These are phyloP conservation scores for Letharia columbiana DNA, from an alignment of 495 filamentous ascomycete species.

Conservation along the genomic window DNA sequence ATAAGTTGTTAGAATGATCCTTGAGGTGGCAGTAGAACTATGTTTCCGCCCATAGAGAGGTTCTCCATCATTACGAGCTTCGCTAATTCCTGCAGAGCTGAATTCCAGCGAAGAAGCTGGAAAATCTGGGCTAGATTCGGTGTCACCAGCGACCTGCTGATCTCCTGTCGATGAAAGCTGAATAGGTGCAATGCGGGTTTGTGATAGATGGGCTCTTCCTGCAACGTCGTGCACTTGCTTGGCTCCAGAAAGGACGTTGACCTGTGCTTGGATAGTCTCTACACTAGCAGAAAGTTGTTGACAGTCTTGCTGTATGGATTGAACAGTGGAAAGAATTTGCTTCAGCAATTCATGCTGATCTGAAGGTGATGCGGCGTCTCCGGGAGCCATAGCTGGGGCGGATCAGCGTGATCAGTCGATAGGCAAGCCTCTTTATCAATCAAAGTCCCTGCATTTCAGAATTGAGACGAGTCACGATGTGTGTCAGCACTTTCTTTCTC, in stretches of 20 bases:
- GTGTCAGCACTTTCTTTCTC: too few relatives aligned
- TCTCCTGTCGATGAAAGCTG: neutral
- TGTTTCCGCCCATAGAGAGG: slow-evolving; percentile 15
- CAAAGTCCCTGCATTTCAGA: neutral
- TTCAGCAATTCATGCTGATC: slow-evolving; percentile 24
- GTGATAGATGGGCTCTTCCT: neutral
- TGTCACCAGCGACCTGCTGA: neutral
- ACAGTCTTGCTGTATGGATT: slow-evolving; percentile 47
- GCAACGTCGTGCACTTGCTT: slow-evolving; percentile 44
- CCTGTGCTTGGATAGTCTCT: slow-evolving; percentile 56
- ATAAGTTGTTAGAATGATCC: slow-evolving; percentile 80
- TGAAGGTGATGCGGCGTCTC: neutral
- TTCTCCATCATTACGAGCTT: slow-evolving; percentile 3
- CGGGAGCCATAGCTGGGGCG: neutral
- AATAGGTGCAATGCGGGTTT: neutral
- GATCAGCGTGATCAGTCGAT: neutral
- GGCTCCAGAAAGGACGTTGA: slow-evolving; percentile 50
- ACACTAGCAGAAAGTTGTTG: slow-evolving; percentile 50
- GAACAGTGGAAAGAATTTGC: slow-evolving; percentile 29
- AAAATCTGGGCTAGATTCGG: neutral
- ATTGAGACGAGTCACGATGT: neutral
- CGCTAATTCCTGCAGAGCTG: neutral
- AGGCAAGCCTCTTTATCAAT: neutral
- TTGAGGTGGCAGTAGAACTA: slow-evolving; percentile 37
- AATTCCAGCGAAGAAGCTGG: neutral